Evolutionary conservation across 768 basidiomycete species (phyloP), one percentile per base, ranked within the genome.

Genomic region (Serendipita sp.): DNA sequence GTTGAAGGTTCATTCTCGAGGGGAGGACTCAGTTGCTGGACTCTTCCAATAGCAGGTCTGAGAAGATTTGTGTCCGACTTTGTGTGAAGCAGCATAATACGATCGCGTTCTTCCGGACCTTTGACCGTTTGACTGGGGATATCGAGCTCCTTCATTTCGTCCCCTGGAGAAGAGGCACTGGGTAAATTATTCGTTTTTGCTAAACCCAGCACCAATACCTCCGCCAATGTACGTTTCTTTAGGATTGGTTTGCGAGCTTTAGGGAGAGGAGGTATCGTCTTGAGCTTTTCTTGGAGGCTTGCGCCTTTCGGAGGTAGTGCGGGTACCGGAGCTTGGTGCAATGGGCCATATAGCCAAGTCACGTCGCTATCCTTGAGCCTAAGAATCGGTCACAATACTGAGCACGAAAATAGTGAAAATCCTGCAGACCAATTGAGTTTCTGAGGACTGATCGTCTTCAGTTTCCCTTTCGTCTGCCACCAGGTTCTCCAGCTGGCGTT

Each of bases 351-450:
- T 0, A 99, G 82, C 95, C 95, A 99, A 1, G 96, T 99, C 44
- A 98, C 95, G 73, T 99, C 95, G 3, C 90, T 93, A 74, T 99
- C 95, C 74, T 99, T 99, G 70, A 99, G 84, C 95, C 95, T 98
- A 76, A 2, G 18, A 3, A 31, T 11, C 13, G 43, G 50, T 16
- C 52, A 44, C 44, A 27, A 62, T 44, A 8, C 48, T 10, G 31
- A 15, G 23, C 23, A 23, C 23, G 23, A 23, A 23, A 23, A 23
- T 23, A 23, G 23, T 23, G 23, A 23, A 23, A 23, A 23, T 23
- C 23, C 23, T 23, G 64, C n/a, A 70, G 71, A 97, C 95, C 95
- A 99, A 74, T 99, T 99, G 69, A 99, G 83, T 2, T 94, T 96
- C 78, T 99, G 96, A 65, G 95, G 95, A 29, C 86, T 88, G 72